These are phyloP conservation scores for Exophiala dermatitidis DNA, from an alignment of 2,329 filamentous ascomycete genomes.

Conservation along the genomic window DNA sequence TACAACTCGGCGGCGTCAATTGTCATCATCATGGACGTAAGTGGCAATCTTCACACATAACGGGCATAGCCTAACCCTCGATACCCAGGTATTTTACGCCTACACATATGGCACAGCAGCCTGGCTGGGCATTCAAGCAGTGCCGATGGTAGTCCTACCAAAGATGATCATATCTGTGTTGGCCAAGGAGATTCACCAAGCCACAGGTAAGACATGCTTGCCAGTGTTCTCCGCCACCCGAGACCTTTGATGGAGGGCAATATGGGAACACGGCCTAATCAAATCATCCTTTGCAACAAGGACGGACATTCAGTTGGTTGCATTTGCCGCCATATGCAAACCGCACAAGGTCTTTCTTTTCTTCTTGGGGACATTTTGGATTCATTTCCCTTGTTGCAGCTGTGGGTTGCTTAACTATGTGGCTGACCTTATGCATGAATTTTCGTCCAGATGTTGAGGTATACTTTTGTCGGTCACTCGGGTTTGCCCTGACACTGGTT, in stretches of 20 bases:
- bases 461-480: slow-evolving; percentile 67
- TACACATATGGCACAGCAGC: slow-evolving; percentile 41
- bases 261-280: too few relatives aligned
- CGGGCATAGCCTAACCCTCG: background rate
- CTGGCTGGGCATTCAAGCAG: slow-evolving; percentile 40
- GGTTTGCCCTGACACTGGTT: slow-evolving; percentile 59
- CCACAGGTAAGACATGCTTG: slow-evolving; percentile 40
- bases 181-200: slow-evolving; percentile 49
- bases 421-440: slow-evolving; percentile 7
- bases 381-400: too few relatives aligned
- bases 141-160: slow-evolving; percentile 53
- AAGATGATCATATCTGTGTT: slow-evolving; percentile 55
- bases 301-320: too few relatives aligned
- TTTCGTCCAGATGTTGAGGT: slow-evolving; percentile 51
- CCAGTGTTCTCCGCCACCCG: too few relatives aligned
- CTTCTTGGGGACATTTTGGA: too few relatives aligned
- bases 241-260: too few relatives aligned
- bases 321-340: too few relatives aligned
- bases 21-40: slow-evolving; percentile 10
- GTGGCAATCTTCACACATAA: slow-evolving; percentile 1
- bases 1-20: too few relatives aligned
- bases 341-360: background rate
- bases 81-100: slow-evolving; percentile 37
- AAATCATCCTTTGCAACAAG: too few relatives aligned
- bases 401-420: too few relatives aligned